Evolutionary conservation across 345 rosid species (phyloP).

Genomic region (Cardamine resedifolia): DNA sequence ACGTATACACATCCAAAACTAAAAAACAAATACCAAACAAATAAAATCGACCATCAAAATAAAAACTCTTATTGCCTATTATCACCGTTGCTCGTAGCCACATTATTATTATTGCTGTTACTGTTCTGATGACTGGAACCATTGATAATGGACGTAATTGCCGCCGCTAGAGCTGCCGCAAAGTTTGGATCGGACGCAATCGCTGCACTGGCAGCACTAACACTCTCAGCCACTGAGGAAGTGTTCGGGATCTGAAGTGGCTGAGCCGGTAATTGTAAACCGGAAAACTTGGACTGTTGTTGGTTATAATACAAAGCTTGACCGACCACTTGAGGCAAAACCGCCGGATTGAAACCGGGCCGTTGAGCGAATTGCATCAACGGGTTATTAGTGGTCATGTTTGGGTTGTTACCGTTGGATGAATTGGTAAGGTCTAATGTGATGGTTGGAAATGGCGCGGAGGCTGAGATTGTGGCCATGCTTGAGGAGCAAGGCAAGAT

Average conservation of each 20-base stretch:
- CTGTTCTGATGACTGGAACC: conserved; percentile 40
- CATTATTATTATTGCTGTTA: conserved; percentile 29
- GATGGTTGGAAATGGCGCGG: conserved; percentile 96
- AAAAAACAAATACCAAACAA: conserved; percentile 7
- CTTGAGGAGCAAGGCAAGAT: conserved; percentile 86
- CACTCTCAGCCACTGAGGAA: conserved; percentile 52
- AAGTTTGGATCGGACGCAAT: conserved; percentile 93
- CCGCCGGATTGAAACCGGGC: conserved; percentile 34
- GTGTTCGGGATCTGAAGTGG: conserved; percentile 31
- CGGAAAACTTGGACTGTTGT: conserved; percentile 83
- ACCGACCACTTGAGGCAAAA: conserved; percentile 58
- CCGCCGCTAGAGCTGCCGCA: conserved; percentile 93
- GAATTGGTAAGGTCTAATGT: conserved; percentile 80
- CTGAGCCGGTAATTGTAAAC: conserved; percentile 65
- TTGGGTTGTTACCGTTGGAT: conserved; percentile 43
- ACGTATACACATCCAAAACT: conserved; percentile 28
- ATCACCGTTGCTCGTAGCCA: conserved; percentile 37
- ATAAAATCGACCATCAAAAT: conserved; percentile 10
- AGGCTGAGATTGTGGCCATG: conserved; percentile 98
- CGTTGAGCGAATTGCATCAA: conserved; percentile 40
- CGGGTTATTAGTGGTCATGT: conserved; percentile 34
- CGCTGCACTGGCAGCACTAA: conserved; percentile 60
- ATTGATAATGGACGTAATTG: conserved; percentile 81
- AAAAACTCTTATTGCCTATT: conserved; percentile 31
- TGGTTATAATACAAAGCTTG: conserved; percentile 62